Conservation (phyloP, 2,329 filamentous ascomycete species). For the Colletotrichum agaves region DNA sequence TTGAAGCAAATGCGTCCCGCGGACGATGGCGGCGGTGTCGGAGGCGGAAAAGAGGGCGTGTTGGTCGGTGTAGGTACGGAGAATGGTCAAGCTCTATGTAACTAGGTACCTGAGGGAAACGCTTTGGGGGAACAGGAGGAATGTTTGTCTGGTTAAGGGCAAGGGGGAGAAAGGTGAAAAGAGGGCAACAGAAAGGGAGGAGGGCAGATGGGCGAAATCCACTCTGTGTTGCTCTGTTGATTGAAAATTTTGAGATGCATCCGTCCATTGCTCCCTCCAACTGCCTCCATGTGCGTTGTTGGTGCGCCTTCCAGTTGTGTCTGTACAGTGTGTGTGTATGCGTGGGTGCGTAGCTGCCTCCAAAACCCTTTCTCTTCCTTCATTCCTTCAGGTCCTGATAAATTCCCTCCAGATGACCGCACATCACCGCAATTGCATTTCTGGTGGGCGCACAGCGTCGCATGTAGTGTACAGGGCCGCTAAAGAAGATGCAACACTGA, state of each 20-base stretch:
- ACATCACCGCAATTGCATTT: background rate
- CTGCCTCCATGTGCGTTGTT: background rate
- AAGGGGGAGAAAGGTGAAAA: background rate
- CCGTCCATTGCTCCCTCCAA: constrained; percentile 20
- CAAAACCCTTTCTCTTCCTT: constrained; percentile 10
- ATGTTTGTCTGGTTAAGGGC: background rate
- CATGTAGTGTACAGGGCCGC: constrained; percentile 14
- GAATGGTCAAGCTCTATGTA: constrained; percentile 17
- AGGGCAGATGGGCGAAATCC: constrained; percentile 13
- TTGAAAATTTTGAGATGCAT: constrained; percentile 35
- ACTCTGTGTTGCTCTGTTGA: constrained; percentile 21
- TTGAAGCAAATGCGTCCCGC: constrained; percentile 22
- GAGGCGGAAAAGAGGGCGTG: too few species aligned
- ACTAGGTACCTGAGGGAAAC: background rate
- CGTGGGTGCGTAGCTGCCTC: too few species aligned
- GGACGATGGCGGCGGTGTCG: constrained; percentile 16
- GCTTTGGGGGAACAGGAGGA: background rate
- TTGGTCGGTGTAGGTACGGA: background rate
- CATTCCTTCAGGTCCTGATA: background rate
- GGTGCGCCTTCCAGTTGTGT: constrained; percentile 3
- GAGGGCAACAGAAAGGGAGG: constrained; percentile 6
- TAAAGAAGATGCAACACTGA: constrained; percentile 12
- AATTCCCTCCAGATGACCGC: background rate
- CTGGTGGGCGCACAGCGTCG: constrained; percentile 27
- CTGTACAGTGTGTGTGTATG: background rate